Evolutionary conservation across 1,139 yeast genomes (phyloP), one percentile per base, ranked within the genome.

Genomic region (Pichia sp.): DNA sequence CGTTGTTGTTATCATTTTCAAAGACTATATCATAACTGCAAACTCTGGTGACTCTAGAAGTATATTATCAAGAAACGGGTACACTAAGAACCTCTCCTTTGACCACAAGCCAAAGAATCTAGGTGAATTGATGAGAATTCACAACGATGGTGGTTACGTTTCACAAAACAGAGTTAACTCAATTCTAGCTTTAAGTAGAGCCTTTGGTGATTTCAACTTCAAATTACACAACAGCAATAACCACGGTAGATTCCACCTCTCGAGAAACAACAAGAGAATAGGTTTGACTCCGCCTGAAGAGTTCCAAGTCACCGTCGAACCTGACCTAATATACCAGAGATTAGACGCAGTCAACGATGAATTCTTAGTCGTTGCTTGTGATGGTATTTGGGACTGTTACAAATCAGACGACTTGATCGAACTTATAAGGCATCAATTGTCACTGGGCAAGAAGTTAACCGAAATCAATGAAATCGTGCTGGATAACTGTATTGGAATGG

Each of bases 321-420:
- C 93, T 0, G 93, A 85, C 51, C 67, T 83, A 5, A 60, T 84
- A 43, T 71, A 77, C 39, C 85, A 81, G 58, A 60, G 66, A n/a
- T n/a, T 51, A 7, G 46, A 53, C 7, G 39, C 40, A 2, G 14
- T 18, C 7, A 58, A 61, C 27, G 89, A 87, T 34, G 90, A 84
- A 58, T 85, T 84, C 57, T 57, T 83, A 19, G 76, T 84, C 1
- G 59, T 83, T 43, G 91, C 90, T 0, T 84, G 93, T 58, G 93
- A 85, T 65, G 93, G 93, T 20, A 79, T 85, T 31, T 85, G 90
- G 91, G 93, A 85, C 61, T 83, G 89, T 54, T 84, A 79, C 64
- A 78, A 77, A 47, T 82, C 83, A 54, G 72, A 70, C 43, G 77
- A 80, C 45, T 60, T 85, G 43, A 66, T 81, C 2, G 66, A 70